phyloP scores from a whole-genome alignment of 495 filamentous ascomycete genomes.

The Penicillium desertorum region DNA sequence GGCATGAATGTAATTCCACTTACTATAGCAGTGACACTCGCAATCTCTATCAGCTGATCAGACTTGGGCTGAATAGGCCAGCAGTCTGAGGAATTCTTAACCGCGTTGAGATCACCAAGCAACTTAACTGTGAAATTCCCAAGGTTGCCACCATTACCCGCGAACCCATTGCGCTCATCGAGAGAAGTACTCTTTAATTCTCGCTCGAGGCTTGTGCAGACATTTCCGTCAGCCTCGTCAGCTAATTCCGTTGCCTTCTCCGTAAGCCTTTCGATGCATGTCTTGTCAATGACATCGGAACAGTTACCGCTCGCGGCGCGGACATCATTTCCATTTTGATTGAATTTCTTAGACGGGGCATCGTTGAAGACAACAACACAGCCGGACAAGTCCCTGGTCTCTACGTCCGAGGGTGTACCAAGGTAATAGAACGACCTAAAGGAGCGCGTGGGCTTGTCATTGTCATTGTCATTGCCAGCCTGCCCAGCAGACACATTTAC shows the following conservation, averaged over 20 bases:
- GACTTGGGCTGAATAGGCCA: slow-evolving; percentile 1
- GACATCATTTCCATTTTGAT: neutral
- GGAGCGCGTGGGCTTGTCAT: neutral
- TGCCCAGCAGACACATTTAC: slow-evolving; percentile 13
- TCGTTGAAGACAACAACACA: neutral
- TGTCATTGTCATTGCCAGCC: slow-evolving; percentile 8
- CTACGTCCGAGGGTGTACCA: neutral
- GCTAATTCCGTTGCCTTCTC: slow-evolving; percentile 1
- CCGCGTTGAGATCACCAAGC: neutral
- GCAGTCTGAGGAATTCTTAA: neutral
- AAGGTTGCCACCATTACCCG: neutral
- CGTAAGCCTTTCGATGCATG: neutral
- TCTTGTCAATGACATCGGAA: slow-evolving; percentile 18
- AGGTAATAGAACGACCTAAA: slow-evolving; percentile 2
- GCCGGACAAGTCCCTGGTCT: neutral
- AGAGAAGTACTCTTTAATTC: neutral
- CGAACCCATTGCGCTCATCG: neutral
- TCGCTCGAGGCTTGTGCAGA: neutral
- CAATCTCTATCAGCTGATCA: neutral
- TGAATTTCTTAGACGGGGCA: neutral
- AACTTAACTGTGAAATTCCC: neutral
- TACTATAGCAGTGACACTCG: neutral
- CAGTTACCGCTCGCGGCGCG: slow-evolving; percentile 16
- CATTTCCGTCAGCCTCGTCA: neutral
- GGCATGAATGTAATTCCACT: neutral